A percentile compares a stretch with the other conserved stretches of the same genome.
These are phyloP conservation scores for Ogataea hybrid DNA, from an alignment of 1,139 yeast species.

Conservation along the genomic window DNA sequence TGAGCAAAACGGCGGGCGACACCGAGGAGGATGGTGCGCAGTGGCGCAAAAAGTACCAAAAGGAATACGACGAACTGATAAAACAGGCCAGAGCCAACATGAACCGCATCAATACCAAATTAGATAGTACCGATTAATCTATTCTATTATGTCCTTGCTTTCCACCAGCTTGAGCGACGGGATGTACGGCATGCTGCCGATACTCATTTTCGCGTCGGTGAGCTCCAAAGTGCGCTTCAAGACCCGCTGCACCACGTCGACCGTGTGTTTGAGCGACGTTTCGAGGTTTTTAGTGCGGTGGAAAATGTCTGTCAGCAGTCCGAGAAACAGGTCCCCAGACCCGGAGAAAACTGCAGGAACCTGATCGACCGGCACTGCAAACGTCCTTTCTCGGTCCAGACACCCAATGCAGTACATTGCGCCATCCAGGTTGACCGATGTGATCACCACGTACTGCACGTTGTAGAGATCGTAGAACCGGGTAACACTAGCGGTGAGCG, in stretches of 20 bases:
- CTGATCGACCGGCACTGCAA: conserved; percentile 45
- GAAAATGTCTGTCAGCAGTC: conserved; percentile 54
- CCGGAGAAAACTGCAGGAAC: conserved; percentile 72
- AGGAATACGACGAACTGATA: conserved; percentile 53
- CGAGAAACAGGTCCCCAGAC: conserved; percentile 70
- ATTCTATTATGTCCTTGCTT: conserved; percentile 20
- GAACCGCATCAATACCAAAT: conserved; percentile 7
- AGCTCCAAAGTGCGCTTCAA: conserved; percentile 24
- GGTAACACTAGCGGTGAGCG: conserved; percentile 41
- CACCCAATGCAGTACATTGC: conserved; percentile 38
- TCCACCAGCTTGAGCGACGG: conserved; percentile 32
- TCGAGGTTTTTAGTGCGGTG: conserved; percentile 22
- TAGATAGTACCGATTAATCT: background rate
- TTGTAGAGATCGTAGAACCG: conserved; percentile 40
- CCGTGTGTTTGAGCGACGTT: conserved; percentile 26
- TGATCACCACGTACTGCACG: conserved; percentile 49
- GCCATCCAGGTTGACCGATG: conserved; percentile 34
- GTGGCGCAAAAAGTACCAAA: conserved; percentile 51
- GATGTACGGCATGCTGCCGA: conserved; percentile 25
- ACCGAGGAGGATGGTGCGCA: conserved; percentile 35
- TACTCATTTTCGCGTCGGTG: conserved; percentile 2
- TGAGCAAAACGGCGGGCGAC: background rate
- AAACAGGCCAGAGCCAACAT: conserved; percentile 43
- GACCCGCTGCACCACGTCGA: conserved; percentile 27
- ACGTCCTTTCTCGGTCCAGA: conserved; percentile 18